phyloP scores from a whole-genome alignment of 352 stramenopile species.

The Globisporangium barbulae region DNA sequence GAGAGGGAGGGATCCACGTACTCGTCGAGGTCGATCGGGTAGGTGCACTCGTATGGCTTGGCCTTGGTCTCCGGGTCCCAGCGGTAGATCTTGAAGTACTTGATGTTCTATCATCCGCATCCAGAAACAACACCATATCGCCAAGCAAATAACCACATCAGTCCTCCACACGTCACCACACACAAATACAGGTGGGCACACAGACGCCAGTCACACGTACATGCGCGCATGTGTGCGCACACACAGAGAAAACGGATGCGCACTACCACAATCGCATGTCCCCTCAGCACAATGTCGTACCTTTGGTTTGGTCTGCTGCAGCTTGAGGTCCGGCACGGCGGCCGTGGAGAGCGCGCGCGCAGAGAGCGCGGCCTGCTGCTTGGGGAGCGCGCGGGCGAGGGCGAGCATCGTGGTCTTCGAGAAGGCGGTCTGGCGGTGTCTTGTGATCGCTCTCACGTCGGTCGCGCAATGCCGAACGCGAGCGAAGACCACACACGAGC shows the following conservation, averaged over 20 bases:
- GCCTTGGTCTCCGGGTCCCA: slow-evolving; percentile 96
- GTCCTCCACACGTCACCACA: background rate
- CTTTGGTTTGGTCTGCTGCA: slow-evolving; percentile 71
- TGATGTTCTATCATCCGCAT: slow-evolving; percentile 83
- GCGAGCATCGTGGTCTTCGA: slow-evolving; percentile 6
- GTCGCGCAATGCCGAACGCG: slow-evolving; percentile 8
- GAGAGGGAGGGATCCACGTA: slow-evolving; percentile 39
- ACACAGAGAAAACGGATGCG: background rate
- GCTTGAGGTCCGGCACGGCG: slow-evolving; percentile 59
- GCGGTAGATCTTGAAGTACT: slow-evolving; percentile 99
- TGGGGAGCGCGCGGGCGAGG: slow-evolving; percentile 20
- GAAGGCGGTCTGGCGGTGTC: background rate
- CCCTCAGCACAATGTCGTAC: slow-evolving; percentile 20
- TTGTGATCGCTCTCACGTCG: slow-evolving; percentile 14
- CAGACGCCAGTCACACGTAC: background rate
- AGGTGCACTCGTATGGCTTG: slow-evolving; percentile 95
- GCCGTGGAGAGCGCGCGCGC: slow-evolving; percentile 56
- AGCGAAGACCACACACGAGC: slow-evolving; percentile 6
- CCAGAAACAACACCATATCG: slow-evolving; percentile 9
- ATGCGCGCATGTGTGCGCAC: background rate
- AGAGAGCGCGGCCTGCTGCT: slow-evolving; percentile 34
- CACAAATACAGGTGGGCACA: background rate
- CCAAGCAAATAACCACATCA: background rate
- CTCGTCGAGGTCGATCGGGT: slow-evolving; percentile 97
- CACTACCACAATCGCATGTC: slow-evolving; percentile 2